Evolutionary conservation across 163 green algal genomes (phyloP), one percentile per base, ranked within the genome.

Genomic region (Prototheca wickerhamii): DNA sequence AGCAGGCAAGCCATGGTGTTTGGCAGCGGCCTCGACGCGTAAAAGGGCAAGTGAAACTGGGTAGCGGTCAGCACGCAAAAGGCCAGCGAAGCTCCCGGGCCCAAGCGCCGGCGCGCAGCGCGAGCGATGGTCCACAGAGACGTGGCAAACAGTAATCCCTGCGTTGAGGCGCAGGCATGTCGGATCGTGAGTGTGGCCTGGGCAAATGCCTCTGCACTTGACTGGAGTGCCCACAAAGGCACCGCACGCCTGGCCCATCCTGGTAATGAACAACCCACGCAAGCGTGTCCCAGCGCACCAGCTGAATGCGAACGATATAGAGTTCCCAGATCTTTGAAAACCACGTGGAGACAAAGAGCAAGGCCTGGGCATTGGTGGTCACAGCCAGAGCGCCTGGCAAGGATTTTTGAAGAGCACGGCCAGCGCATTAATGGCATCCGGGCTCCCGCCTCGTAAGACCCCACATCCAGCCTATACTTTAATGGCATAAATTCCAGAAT

Each of bases 1-100:
- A 87, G 58, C 12, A 69, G 71, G 20, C 87, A 61, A 2, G 88
- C 88, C 55, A 94, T 85, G 1, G 77, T 77, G 73, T 95, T 95
- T 31, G 88, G 88, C 32, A 95, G 79, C 7, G 76, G 67, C 25
- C 88, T 68, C 55, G 68, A 85, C 20, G 73, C 61, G 69, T 95
- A 95, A 64, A 88, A 95, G 23, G 80, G 74, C n/a, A 89, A 44
- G 72, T 95, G 88, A 72, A 95, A 95, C 70, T 95, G 83, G 6
- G 76, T 29, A 26, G 58, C 63, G 1, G 60, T 80, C 3, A 86
- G 29, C 33, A 82, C 4, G 15, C 75, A 75, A 51, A 82, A 63
- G 29, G n/a, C 10, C 30, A 57, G 63, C 12, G 46, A 28, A 34
- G 49, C 28, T 15, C 31, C 12, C 25, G 28, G 10, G 21, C 37